Conservation (phyloP, 78 protist species). For the Carpediemonas membranifera region DNA sequence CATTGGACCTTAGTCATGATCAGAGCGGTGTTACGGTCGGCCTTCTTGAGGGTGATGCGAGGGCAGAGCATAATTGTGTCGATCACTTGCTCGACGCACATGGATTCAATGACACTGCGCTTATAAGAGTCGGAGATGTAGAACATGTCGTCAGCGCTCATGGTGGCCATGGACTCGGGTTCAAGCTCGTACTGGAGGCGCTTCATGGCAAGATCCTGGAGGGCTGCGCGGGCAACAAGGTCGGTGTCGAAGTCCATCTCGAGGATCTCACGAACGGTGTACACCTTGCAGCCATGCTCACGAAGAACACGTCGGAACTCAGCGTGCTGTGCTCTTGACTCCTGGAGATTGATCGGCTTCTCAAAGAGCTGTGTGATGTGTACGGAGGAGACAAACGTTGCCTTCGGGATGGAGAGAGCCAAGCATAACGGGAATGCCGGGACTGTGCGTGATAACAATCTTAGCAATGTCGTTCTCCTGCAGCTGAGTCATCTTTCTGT, state of each 20-base stretch:
- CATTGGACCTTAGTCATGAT: conserved; percentile 30
- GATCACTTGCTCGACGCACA: conserved; percentile 55
- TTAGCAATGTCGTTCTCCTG: conserved; percentile 59
- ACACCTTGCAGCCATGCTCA: conserved; percentile 9
- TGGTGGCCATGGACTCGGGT: neutral
- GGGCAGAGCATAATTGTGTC: conserved; percentile 59
- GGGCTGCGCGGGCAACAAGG: conserved; percentile 37
- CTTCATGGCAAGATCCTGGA: conserved; percentile 28
- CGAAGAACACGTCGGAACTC: conserved; percentile 30
- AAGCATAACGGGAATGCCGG: conserved; percentile 1
- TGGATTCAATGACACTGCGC: conserved; percentile 30
- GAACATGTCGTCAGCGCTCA: neutral
- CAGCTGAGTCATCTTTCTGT: too few species aligned
- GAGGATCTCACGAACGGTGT: conserved; percentile 22
- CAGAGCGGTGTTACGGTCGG: conserved; percentile 44
- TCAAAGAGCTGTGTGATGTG: conserved; percentile 61
- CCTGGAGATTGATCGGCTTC: conserved; percentile 54
- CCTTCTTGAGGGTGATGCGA: conserved; percentile 35
- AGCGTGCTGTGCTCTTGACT: conserved; percentile 48
- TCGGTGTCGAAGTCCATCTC: conserved; percentile 19
- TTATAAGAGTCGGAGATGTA: conserved; percentile 50
- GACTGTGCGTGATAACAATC: conserved; percentile 44
- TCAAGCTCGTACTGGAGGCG: neutral
- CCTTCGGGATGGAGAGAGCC: conserved; percentile 69
- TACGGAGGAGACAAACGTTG: too few species aligned